Evolutionary conservation across 2,329 filamentous ascomycete species (phyloP).

Genomic region (Atkinsonella hypoxylon): DNA sequence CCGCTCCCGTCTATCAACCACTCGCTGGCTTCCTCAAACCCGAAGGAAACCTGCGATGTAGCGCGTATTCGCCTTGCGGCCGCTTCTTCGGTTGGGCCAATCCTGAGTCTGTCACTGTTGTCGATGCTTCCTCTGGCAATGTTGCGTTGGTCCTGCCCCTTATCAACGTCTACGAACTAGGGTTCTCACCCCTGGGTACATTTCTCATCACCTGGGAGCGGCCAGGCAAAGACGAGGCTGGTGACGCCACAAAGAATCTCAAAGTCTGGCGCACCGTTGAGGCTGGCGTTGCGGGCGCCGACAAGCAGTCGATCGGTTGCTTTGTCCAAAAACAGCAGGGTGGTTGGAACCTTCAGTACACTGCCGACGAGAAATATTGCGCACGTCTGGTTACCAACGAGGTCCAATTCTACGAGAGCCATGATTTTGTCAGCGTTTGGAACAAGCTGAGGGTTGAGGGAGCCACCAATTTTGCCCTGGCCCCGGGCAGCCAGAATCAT

Average conservation of each 20-base stretch:
- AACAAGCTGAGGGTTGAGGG: conserved; percentile 92
- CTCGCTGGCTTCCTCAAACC: conserved; percentile 76
- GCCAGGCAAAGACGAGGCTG: conserved; percentile 80
- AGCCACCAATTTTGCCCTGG: conserved; percentile 77
- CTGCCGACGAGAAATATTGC: conserved; percentile 83
- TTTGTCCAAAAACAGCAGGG: conserved; percentile 95
- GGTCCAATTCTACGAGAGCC: conserved; percentile 91
- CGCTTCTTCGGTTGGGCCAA: conserved; percentile 94
- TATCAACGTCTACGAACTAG: conserved; percentile 82
- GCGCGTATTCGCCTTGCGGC: conserved; percentile 89
- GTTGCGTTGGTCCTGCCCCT: conserved; percentile 64
- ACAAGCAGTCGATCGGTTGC: conserved; percentile 66
- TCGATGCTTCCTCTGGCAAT: conserved; percentile 68
- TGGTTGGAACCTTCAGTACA: conserved; percentile 97
- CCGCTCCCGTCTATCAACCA: conserved; percentile 74
- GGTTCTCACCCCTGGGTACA: conserved; percentile 84
- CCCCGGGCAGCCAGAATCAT: conserved; percentile 71
- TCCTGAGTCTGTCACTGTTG: conserved; percentile 71
- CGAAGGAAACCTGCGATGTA: conserved; percentile 89
- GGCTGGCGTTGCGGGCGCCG: conserved; percentile 45
- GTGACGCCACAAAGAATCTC: conserved; percentile 88
- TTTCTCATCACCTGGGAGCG: conserved; percentile 97
- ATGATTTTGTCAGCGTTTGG: conserved; percentile 77
- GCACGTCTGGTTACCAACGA: conserved; percentile 92
- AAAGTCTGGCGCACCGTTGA: conserved; percentile 90